phyloP scores from a whole-genome alignment of 768 basidiomycete genomes.

The Boletus eberwhitei region DNA sequence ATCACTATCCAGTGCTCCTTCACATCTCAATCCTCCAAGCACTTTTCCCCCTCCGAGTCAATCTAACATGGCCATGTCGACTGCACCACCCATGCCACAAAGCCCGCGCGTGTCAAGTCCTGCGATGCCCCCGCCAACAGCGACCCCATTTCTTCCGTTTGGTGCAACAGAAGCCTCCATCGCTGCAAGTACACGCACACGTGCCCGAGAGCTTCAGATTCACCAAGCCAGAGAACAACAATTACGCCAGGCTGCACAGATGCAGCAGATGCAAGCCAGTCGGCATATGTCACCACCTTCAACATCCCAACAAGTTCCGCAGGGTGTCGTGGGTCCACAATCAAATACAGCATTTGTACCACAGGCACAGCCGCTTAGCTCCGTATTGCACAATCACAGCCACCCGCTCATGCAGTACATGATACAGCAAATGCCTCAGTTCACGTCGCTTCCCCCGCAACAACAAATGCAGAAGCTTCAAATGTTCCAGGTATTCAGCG shows the following conservation, averaged over 20 bases:
- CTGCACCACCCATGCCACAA: constrained; percentile 20
- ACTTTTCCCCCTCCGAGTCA: constrained; percentile 21
- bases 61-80: constrained; percentile 10
- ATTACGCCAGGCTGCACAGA: constrained; percentile 32
- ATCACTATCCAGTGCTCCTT: constrained; percentile 12
- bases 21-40: constrained; percentile 22
- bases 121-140: constrained; percentile 29
- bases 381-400: constrained; percentile 49
- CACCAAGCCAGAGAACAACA: constrained; percentile 35
- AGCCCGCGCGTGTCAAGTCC: constrained; percentile 34
- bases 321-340: constrained; percentile 14
- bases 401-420: constrained; percentile 62
- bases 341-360: constrained; percentile 27
- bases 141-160: constrained; percentile 30
- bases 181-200: constrained; percentile 31
- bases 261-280: constrained; percentile 33
- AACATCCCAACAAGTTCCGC: constrained; percentile 20
- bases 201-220: constrained; percentile 35
- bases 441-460: constrained; percentile 46
- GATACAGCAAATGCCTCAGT: constrained; percentile 48
- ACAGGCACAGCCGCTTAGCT: constrained; percentile 42
- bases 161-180: constrained; percentile 35
- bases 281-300: constrained; percentile 45
- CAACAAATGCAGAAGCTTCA: constrained; percentile 62
- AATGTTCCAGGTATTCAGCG: constrained; percentile 43